Percentiles rank a stretch among this genome's conserved stretches.
phyloP scores from a whole-genome alignment of 2,329 filamentous ascomycete species.

The Pleomassaria siparia region DNA sequence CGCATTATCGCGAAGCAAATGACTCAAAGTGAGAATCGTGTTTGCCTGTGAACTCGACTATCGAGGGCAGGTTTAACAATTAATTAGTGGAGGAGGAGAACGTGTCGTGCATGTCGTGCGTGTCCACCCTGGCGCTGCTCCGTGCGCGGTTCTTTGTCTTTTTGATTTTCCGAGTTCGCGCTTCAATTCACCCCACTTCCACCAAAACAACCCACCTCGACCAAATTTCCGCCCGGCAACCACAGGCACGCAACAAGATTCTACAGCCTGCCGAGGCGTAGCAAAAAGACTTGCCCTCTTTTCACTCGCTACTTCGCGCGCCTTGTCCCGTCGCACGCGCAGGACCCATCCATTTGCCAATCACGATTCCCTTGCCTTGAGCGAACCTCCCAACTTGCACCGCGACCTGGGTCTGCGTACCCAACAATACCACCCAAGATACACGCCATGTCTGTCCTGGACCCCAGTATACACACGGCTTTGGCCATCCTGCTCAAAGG shows the following conservation, averaged over 20 bases:
- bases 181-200: slow-evolving; percentile 15
- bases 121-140: slow-evolving; percentile 8
- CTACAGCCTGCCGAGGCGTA: slow-evolving; percentile 12
- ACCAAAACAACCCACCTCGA: slow-evolving; percentile 17
- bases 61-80: no score
- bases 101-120: no score
- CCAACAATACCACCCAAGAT: slow-evolving; percentile 15
- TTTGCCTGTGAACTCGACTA: background rate
- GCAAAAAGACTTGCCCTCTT: background rate
- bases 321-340: slow-evolving; percentile 3
- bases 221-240: slow-evolving; percentile 2
- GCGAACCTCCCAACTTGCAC: slow-evolving; percentile 6
- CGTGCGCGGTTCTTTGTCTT: slow-evolving; percentile 1
- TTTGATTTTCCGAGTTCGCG: slow-evolving; percentile 12
- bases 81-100: background rate
- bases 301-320: background rate
- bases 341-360: slow-evolving; percentile 1
- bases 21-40: no score
- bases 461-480: slow-evolving; percentile 79
- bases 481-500: slow-evolving; percentile 84
- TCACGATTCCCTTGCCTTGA: slow-evolving; percentile 4
- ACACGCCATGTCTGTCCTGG: slow-evolving; percentile 76
- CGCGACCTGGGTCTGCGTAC: slow-evolving; percentile 21
- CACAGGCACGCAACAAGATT: slow-evolving; percentile 4
- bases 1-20: no score